Evolutionary conservation across 768 basidiomycete species (phyloP), one percentile per base, ranked within the genome.

Genomic region (Trametes meyenii): DNA sequence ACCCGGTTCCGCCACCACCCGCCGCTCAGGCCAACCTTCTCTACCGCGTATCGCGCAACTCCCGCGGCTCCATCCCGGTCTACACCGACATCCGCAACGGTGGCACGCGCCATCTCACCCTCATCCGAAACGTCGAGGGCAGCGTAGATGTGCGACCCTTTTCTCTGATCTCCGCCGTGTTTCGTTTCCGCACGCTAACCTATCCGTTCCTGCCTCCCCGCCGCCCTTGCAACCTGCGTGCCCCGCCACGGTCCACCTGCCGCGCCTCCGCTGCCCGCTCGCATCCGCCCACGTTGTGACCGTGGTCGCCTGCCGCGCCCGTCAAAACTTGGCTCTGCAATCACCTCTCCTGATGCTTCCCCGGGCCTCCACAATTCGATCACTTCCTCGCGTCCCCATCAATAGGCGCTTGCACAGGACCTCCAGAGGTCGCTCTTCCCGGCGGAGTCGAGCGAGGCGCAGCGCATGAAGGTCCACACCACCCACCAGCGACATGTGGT

Each of bases 51-150:
- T 81, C 83, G 21, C 83, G 90, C 62, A 92, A 89, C 72, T 72
- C 82, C 49, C 79, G 79, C 51, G 87, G 88, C 35, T 81, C 82
- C 50, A 79, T 92, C 33, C 90, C 90, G 45, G 88, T 93, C 24
- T 91, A 91, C 72, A 83, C 87, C 29, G 88, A 92, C 71, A 70
- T 89, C 46, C 85, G 87, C 63, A 90, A 88, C 71, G 83, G 75
- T 33, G 83, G 87, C 60, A 82, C 85, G 4, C 82, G 84, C 57
- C 76, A 84, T 62, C 75, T 83, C 38, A 73, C 88, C 45, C 78
- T 82, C 46, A 79, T 93, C 59, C 82, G 86, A 54, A 88, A 91
- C 73, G 77, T 93, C 10, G 80, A 90, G 60, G 91, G 90, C 19
- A 79, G 83, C 63, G 68, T 76, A 61, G 73, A 78, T 58, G 90